Conservation (phyloP, 441 rosid genomes). For the Gossypium davidsonii region DNA sequence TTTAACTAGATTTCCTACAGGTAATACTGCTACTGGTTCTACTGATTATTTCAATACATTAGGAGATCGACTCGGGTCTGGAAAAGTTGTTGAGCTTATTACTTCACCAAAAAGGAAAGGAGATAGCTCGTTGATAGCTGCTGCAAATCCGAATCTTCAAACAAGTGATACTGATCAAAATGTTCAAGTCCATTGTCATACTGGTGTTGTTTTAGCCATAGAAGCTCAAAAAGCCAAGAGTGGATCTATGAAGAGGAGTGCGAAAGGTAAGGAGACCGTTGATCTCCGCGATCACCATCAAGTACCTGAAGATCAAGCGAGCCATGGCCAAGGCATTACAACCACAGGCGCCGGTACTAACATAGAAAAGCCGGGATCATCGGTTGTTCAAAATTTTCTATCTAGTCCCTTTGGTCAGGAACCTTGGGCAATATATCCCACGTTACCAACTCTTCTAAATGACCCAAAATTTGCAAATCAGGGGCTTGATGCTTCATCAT, state of each 20-base stretch:
- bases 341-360: slow-evolving; percentile 12
- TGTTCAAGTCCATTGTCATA: slow-evolving; percentile 25
- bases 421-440: slow-evolving; percentile 34
- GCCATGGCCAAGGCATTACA: slow-evolving; percentile 19
- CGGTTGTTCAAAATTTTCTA: slow-evolving; percentile 22
- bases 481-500: slow-evolving; percentile 26
- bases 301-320: slow-evolving; percentile 15
- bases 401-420: slow-evolving; percentile 22
- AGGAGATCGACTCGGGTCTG: slow-evolving; percentile 17
- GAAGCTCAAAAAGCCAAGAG: slow-evolving; percentile 30
- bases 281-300: slow-evolving; percentile 12
- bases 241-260: slow-evolving; percentile 18
- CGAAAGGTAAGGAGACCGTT: slow-evolving; percentile 26
- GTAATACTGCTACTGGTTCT: slow-evolving; percentile 13
- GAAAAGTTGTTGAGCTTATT: slow-evolving; percentile 21
- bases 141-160: slow-evolving; percentile 18
- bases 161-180: slow-evolving; percentile 17
- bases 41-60: slow-evolving; percentile 9
- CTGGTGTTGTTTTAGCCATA: slow-evolving; percentile 36
- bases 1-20: slow-evolving; percentile 12
- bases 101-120: slow-evolving; percentile 16
- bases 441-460: slow-evolving; percentile 26
- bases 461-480: slow-evolving; percentile 18
- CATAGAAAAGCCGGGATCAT: slow-evolving; percentile 24
- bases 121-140: slow-evolving; percentile 16